Conservation (phyloP, 257 asterid genomes). For the Lithospermum erythrorhizon region DNA sequence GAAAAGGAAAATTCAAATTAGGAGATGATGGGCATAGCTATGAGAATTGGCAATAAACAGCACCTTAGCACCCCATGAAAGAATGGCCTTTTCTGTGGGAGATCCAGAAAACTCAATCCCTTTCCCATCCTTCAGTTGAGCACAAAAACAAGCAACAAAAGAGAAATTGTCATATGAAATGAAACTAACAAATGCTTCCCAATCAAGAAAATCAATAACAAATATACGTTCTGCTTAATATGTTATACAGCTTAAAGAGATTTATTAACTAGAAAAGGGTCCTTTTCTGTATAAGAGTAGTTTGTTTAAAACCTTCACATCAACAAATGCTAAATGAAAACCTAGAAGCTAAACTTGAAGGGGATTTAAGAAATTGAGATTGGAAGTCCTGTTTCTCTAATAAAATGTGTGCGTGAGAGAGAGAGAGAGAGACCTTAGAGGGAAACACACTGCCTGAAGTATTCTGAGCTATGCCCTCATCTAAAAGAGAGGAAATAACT, state of each 20-base stretch:
- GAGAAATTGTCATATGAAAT: constrained; percentile 8
- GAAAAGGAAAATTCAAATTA: constrained; percentile 11
- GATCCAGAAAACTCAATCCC: constrained; percentile 78
- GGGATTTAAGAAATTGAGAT: no score
- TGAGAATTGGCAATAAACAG: background rate
- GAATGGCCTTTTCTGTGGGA: constrained; percentile 94
- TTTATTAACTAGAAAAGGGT: no score
- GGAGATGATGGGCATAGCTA: background rate
- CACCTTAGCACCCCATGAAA: constrained; percentile 92
- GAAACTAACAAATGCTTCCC: background rate
- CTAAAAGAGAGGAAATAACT: constrained; percentile 53
- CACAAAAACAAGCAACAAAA: constrained; percentile 5
- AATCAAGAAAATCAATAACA: background rate
- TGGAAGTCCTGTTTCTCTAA: no score
- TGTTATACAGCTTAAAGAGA: no score
- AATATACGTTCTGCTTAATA: background rate
- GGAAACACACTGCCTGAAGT: constrained; percentile 79
- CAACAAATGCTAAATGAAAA: no score
- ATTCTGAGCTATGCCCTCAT: constrained; percentile 82
- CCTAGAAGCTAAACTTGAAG: no score
- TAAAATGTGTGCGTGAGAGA: background rate
- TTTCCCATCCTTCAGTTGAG: constrained; percentile 43
- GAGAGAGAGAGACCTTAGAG: constrained; percentile 43
- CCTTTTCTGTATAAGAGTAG: no score
- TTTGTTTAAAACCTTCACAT: no score